Evolutionary conservation across 2,329 filamentous ascomycete genomes (phyloP), one percentile per base, ranked within the genome.

Genomic region (Neonectria sp.): DNA sequence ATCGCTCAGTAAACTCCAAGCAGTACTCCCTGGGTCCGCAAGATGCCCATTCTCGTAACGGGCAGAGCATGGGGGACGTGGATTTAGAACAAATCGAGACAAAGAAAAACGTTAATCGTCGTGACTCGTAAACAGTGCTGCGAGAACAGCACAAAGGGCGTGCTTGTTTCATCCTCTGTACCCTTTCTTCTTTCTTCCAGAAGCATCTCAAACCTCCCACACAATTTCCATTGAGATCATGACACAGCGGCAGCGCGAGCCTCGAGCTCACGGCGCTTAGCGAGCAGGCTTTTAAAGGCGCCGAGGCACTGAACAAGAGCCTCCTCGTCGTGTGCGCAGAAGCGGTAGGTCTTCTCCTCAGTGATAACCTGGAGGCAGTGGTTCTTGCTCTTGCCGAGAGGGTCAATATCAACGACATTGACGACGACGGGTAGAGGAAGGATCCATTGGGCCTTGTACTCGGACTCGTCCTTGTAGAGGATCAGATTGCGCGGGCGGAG

Each of bases 331-430:
- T 89, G 85, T 0, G 95, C 90, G 77, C 92, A 93, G 71, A 96
- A 92, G 33, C 91, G 89, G 74, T 92, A 93, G 62, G 89, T 93
- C 82, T 94, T 96, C 78, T 98, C 95, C 75, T 98, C 95, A 40
- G 93, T 93, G 76, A 99, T 97, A 75, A 98, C 88, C 81, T 98
- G 95, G 79, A 98, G 86, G 80, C 96, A 98, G 78, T 93, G 91
- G 53, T 87, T 88, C 83, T 97, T 98, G 73, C 91, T 96, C 76
- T 89, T 92, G 75, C 93, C 95, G 69, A 97, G 84, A 0, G 95
- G 92, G 73, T 98, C 94, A 61, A 97, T 94, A 76, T 98, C 96
- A 25, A 98, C 95, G 1, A 94, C 95, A 73, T 97, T 93, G 75
- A 98, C 92, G 60, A 99, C 91, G 61, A 87, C 90, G 9, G 89